Percentiles rank a stretch among this genome's conserved stretches.
These are phyloP conservation scores for Penicillium psychrofluorescens DNA, from an alignment of 495 filamentous ascomycete species.

Conservation along the genomic window DNA sequence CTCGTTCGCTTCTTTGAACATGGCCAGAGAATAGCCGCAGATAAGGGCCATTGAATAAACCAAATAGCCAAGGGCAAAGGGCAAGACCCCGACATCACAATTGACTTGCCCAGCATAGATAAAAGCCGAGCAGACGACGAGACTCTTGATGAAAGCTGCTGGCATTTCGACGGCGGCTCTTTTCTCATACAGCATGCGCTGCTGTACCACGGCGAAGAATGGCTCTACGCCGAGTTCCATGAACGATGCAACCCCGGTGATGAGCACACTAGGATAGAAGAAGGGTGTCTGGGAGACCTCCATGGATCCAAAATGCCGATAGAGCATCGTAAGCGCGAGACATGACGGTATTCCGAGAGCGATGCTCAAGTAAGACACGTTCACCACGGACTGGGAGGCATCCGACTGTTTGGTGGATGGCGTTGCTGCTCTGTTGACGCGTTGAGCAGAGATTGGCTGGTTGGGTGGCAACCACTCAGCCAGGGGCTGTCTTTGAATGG, in stretches of 20 bases:
- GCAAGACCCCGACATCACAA: slow-evolving; percentile 62
- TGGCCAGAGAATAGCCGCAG: slow-evolving; percentile 53
- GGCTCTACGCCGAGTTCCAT: slow-evolving; percentile 80
- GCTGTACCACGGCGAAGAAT: slow-evolving; percentile 74
- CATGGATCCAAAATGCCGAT: slow-evolving; percentile 48
- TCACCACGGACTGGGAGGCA: slow-evolving; percentile 66
- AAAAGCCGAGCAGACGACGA: slow-evolving; percentile 58
- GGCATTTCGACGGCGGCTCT: slow-evolving; percentile 72
- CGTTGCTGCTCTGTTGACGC: too few relatives aligned
- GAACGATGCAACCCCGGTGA: slow-evolving; percentile 70
- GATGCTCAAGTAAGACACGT: slow-evolving; percentile 76
- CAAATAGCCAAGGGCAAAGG: slow-evolving; percentile 86
- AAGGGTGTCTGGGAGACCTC: slow-evolving; percentile 52
- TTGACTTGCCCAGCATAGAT: slow-evolving; percentile 45
- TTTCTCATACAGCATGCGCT: slow-evolving; percentile 68
- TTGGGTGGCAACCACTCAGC: slow-evolving; percentile 3
- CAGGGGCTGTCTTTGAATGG: slow-evolving; percentile 69
- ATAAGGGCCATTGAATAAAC: slow-evolving; percentile 63
- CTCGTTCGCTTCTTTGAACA: slow-evolving; percentile 29
- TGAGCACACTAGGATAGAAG: slow-evolving; percentile 51
- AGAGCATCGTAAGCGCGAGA: slow-evolving; percentile 53
- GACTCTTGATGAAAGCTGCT: slow-evolving; percentile 70
- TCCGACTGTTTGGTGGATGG: slow-evolving; percentile 2
- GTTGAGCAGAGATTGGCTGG: background rate
- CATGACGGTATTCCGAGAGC: slow-evolving; percentile 60